Percentiles rank a stretch among this genome's conserved stretches.
Conservation (phyloP, 345 rosid species). For the Passiflora organensis region DNA sequence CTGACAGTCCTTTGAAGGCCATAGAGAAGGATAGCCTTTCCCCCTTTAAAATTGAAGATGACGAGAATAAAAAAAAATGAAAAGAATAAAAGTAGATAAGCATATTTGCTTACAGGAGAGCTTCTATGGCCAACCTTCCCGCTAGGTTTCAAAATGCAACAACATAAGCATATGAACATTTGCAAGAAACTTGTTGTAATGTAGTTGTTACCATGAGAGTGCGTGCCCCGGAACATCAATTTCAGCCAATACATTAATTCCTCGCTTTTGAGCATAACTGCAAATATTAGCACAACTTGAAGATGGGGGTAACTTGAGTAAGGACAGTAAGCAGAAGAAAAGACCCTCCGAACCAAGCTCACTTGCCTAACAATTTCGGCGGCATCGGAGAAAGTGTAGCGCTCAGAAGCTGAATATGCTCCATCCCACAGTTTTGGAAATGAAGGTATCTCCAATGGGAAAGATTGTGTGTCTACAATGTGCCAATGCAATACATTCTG, state of each 20-base stretch:
- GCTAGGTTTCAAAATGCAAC: too few species aligned
- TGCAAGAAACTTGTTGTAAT: too few species aligned
- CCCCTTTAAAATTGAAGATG: constrained; percentile 39
- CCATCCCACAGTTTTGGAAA: constrained; percentile 73
- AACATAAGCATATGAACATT: too few species aligned
- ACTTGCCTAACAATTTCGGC: constrained; percentile 55
- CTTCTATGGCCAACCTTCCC: too few species aligned
- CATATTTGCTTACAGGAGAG: too few species aligned
- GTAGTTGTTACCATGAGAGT: constrained; percentile 47
- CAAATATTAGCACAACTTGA: constrained; percentile 3
- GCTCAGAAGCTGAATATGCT: constrained; percentile 50
- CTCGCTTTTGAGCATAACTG: constrained; percentile 56
- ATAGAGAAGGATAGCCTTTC: constrained; percentile 55
- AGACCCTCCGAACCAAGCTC: constrained; percentile 9
- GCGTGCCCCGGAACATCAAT: constrained; percentile 80
- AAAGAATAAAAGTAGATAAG: neutral
- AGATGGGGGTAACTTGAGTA: neutral
- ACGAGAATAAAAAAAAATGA: neutral
- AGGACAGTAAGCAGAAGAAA: neutral
- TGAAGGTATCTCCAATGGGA: constrained; percentile 71
- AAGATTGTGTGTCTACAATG: constrained; percentile 61
- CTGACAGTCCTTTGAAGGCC: constrained; percentile 69
- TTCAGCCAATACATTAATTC: constrained; percentile 65
- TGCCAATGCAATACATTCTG: constrained; percentile 37
- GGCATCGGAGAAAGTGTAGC: constrained; percentile 60